Conservation (phyloP, 148 eudicot genomes). For the Linanthus parryae region DNA sequence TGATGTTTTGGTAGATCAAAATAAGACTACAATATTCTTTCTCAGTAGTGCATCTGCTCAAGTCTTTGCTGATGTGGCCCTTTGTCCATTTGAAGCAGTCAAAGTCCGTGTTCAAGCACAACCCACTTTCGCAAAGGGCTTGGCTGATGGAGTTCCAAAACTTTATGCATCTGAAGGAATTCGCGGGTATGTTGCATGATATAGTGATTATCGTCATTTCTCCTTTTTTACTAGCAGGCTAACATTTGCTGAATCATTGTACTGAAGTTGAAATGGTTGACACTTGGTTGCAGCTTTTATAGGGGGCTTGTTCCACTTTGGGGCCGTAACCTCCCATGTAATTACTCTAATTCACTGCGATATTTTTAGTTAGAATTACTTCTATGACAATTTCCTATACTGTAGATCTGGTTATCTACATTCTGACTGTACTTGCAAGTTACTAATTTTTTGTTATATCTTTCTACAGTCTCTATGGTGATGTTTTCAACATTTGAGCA, state of each 20-base stretch:
- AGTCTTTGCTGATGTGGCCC: constrained; percentile 86
- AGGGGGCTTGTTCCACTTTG: constrained; percentile 85
- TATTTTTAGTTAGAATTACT: neutral
- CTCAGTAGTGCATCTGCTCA: constrained; percentile 94
- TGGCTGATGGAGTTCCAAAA: constrained; percentile 86
- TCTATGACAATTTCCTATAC: neutral
- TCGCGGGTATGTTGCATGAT: constrained; percentile 40
- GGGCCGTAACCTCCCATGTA: constrained; percentile 99
- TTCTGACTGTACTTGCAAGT: too few relatives aligned
- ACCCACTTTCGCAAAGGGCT: constrained; percentile 70
- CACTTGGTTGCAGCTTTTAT: constrained; percentile 66
- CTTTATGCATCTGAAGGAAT: constrained; percentile 74
- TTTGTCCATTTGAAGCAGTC: constrained; percentile 89
- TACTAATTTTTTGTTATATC: constrained; percentile 7
- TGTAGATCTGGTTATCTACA: neutral
- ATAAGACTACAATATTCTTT: constrained; percentile 63
- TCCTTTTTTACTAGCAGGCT: neutral
- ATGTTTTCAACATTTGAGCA: constrained; percentile 98
- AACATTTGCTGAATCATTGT: too few relatives aligned
- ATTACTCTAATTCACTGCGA: constrained; percentile 17
- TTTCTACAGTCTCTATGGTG: constrained; percentile 75
- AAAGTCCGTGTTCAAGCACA: constrained; percentile 93
- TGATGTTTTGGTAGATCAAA: constrained; percentile 55
- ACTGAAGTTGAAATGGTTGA: neutral
- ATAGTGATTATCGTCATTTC: neutral